These are phyloP conservation scores for Nannochloropsis salina DNA, from an alignment of 108 stramenopile genomes.

Conservation along the genomic window DNA sequence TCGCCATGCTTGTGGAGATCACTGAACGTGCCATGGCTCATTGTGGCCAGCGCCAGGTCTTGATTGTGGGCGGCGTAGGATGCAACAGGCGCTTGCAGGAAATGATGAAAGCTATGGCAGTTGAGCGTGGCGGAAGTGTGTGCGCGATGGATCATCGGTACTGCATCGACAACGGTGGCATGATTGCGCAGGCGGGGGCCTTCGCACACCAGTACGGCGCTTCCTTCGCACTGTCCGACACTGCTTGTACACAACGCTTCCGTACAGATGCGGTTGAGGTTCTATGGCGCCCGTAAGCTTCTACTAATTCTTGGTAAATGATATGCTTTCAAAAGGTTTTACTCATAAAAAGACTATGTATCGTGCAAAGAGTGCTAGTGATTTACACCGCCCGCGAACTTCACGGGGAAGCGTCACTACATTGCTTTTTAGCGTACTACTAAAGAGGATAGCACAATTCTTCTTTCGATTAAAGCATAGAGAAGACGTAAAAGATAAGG, in stretches of 20 bases:
- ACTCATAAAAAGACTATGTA: too few relatives aligned
- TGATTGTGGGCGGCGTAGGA: slow-evolving; percentile 98
- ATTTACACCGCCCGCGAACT: too few relatives aligned
- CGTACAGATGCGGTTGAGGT: slow-evolving; percentile 84
- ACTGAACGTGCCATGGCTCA: slow-evolving; percentile 99
- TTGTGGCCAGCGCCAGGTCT: slow-evolving; percentile 66
- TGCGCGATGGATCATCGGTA: slow-evolving; percentile 97
- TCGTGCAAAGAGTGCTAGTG: too few relatives aligned
- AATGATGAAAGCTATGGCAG: slow-evolving; percentile 93
- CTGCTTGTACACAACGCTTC: slow-evolving; percentile 84
- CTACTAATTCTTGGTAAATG: too few relatives aligned
- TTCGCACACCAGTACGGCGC: slow-evolving; percentile 84
- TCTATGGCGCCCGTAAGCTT: slow-evolving; percentile 60
- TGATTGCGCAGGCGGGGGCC: slow-evolving; percentile 99
- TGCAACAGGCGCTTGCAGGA: slow-evolving; percentile 93
- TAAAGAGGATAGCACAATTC: too few relatives aligned
- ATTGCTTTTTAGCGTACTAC: too few relatives aligned
- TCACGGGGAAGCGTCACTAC: too few relatives aligned
- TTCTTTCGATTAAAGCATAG: too few relatives aligned
- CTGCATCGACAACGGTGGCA: slow-evolving; percentile 99
- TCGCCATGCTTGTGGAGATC: slow-evolving; percentile 98
- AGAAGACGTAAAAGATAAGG: too few relatives aligned
- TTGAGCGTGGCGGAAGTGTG: slow-evolving; percentile 75
- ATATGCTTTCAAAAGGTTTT: too few relatives aligned
- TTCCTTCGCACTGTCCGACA: slow-evolving; percentile 69